These are phyloP conservation scores for Neonectria faginata DNA, from an alignment of 2,329 filamentous ascomycete species.

Conservation along the genomic window DNA sequence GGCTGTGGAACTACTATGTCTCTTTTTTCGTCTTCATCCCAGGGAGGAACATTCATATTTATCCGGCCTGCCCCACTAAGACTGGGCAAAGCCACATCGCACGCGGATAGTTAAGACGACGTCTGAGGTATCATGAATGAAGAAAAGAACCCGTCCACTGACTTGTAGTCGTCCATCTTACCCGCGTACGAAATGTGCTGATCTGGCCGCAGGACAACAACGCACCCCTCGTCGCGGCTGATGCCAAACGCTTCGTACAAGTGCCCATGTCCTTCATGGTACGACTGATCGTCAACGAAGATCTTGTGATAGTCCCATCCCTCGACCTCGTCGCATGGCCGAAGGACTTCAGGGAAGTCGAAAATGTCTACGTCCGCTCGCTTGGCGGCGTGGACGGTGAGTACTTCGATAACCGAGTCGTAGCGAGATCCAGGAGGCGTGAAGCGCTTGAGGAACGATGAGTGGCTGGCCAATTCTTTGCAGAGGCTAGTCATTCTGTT, in stretches of 20 bases:
- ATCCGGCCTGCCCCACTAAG: no score
- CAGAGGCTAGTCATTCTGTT: conserved; percentile 16
- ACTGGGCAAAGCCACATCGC: no score
- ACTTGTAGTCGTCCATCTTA: conserved; percentile 27
- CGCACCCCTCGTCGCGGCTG: conserved; percentile 64
- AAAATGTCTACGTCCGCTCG: conserved; percentile 62
- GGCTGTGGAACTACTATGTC: no score
- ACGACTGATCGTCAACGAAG: conserved; percentile 65
- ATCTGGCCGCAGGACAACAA: conserved; percentile 74
- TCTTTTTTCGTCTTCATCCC: no score
- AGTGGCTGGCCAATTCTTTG: conserved; percentile 52
- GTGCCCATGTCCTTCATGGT: conserved; percentile 64
- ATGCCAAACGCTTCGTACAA: conserved; percentile 71
- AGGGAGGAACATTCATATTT: no score
- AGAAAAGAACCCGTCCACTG: conserved; percentile 23
- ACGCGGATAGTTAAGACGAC: no score
- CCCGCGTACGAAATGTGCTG: conserved; percentile 65
- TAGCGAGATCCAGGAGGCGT: conserved; percentile 20
- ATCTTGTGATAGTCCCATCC: conserved; percentile 70
- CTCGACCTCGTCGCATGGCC: conserved; percentile 50
- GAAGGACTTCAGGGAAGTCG: conserved; percentile 62
- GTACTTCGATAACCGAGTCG: conserved; percentile 63
- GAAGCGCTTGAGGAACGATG: conserved; percentile 31
- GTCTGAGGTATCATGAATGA: conserved; percentile 13
- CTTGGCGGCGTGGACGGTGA: conserved; percentile 69